Conservation (phyloP, 441 rosid genomes). For the Pelargonium fulgidum region DNA sequence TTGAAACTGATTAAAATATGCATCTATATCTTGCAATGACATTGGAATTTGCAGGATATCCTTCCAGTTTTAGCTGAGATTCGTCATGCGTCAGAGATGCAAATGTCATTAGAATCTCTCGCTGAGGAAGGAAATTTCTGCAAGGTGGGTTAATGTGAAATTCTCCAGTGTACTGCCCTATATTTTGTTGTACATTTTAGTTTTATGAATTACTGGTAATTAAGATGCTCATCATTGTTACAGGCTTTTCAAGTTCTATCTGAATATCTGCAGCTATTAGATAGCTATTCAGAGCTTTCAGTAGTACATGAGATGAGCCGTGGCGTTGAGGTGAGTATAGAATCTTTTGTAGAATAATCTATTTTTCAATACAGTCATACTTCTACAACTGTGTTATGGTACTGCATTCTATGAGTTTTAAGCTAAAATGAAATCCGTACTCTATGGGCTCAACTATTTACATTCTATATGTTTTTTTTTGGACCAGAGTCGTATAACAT, state of each 20-base stretch:
- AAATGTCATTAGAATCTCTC: constrained; percentile 70
- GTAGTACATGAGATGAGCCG: constrained; percentile 93
- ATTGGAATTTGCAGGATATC: constrained; percentile 52
- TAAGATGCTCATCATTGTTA: constrained; percentile 23
- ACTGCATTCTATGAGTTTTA: neutral
- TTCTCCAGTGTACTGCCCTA: constrained; percentile 10
- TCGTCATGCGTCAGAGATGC: constrained; percentile 74
- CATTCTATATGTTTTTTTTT: neutral
- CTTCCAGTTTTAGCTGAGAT: constrained; percentile 78
- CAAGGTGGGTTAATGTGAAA: constrained; percentile 48
- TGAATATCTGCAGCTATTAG: constrained; percentile 90
- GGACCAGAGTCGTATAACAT: constrained; percentile 14
- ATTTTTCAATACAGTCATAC: neutral
- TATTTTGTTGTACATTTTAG: constrained; percentile 9
- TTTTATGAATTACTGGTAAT: constrained; percentile 15
- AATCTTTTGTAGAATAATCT: constrained; percentile 3
- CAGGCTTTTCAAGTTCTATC: constrained; percentile 98
- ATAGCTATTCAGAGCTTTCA: constrained; percentile 79
- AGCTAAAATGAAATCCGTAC: constrained; percentile 3
- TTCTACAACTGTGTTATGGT: neutral
- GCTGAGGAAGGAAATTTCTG: constrained; percentile 87
- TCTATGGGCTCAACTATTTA: neutral
- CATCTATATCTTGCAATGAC: neutral
- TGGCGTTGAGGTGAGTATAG: constrained; percentile 79
- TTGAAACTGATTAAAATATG: neutral